A percentile compares a stretch with the other conserved stretches of the same genome.
Conservation (phyloP, 1,284 basidiomycete species). For the Ceraceosorus guamensis region DNA sequence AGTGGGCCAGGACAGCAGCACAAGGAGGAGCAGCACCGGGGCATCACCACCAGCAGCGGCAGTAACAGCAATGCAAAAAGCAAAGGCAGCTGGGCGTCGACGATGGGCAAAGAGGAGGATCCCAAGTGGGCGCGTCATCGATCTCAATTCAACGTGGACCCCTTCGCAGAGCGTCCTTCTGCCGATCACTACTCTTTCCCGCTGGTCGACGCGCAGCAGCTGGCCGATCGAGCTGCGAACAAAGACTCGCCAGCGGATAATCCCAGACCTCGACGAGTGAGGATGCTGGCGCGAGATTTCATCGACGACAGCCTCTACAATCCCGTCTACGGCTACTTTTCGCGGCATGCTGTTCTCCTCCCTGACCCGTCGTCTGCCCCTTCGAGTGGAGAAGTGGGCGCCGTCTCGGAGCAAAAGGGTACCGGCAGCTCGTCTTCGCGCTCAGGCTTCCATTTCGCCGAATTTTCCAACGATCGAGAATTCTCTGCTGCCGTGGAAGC, state of each 20-base stretch:
- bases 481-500: conserved; percentile 74
- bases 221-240: no score
- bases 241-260: conserved; percentile 10
- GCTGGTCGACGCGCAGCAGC: conserved; percentile 33
- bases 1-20: no score
- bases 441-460: conserved; percentile 62
- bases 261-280: conserved; percentile 68
- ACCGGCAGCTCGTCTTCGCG: no score
- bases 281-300: conserved; percentile 92
- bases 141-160: conserved; percentile 45
- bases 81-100: no score
- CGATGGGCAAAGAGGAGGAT: neutral
- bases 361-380: conserved; percentile 14
- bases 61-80: no score
- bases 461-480: conserved; percentile 62
- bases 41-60: no score
- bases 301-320: conserved; percentile 97
- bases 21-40: no score
- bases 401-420: neutral
- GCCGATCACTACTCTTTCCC: conserved; percentile 31
- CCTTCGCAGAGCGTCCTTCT: conserved; percentile 35
- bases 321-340: conserved; percentile 92
- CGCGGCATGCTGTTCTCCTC: conserved; percentile 40
- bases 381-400: neutral
- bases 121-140: conserved; percentile 21